Percentiles rank a stretch among this genome's conserved stretches.
phyloP scores from a whole-genome alignment of 164 flowering plant species.

The Kalanchoe fedtschenkoi region DNA sequence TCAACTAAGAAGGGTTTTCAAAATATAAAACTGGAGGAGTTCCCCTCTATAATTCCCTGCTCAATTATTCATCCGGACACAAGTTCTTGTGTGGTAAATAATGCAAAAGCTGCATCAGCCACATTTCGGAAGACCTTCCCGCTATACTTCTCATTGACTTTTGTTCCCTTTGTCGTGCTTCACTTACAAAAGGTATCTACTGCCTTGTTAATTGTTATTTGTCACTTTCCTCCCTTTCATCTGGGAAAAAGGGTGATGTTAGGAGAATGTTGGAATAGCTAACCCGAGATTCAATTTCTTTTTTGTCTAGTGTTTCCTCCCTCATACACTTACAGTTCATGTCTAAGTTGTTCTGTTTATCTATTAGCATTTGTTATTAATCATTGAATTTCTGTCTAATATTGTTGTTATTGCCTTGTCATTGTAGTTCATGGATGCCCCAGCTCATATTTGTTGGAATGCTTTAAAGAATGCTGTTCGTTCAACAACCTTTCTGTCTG shows the following conservation, averaged over 20 bases:
- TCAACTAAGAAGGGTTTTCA: conserved; percentile 30
- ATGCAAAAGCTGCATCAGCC: conserved; percentile 63
- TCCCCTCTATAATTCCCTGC: conserved; percentile 80
- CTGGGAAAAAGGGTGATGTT: neutral
- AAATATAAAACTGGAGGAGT: conserved; percentile 49
- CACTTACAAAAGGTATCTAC: conserved; percentile 71
- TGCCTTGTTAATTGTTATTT: neutral
- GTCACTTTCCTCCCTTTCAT: neutral
- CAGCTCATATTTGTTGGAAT: conserved; percentile 62
- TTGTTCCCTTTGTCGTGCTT: conserved; percentile 91
- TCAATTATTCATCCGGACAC: conserved; percentile 84
- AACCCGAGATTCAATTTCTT: neutral
- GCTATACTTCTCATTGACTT: conserved; percentile 91
- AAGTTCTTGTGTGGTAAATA: conserved; percentile 67
- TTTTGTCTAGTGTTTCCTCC: neutral
- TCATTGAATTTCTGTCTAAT: neutral
- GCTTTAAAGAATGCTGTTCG: conserved; percentile 82
- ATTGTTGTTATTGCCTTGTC: conserved; percentile 1
- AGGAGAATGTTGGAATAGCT: neutral
- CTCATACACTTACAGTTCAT: neutral
- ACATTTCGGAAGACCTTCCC: conserved; percentile 97
- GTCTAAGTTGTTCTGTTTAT: neutral
- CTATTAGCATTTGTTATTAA: neutral
- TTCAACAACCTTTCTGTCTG: conserved; percentile 84
- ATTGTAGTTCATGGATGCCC: conserved; percentile 72